A percentile compares a stretch with the other conserved stretches of the same genome.
Evolutionary conservation across 441 rosid species (phyloP).

Genomic region (Gossypium aridum): DNA sequence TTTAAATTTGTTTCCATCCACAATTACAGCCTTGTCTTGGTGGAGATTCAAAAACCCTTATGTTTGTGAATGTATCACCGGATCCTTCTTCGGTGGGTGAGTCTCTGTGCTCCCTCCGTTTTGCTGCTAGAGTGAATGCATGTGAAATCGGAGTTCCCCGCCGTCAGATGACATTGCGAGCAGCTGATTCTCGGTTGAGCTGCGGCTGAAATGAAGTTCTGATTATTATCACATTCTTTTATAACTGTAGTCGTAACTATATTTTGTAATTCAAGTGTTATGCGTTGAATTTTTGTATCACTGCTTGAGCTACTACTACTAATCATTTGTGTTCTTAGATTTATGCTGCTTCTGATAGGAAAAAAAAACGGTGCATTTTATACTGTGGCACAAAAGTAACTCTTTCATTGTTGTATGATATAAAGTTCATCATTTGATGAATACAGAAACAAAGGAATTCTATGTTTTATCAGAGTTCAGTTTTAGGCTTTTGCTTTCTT

Average conservation of each 20-base stretch:
- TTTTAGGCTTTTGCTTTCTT: background rate
- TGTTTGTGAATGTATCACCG: conserved; percentile 93
- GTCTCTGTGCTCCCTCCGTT: conserved; percentile 86
- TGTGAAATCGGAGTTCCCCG: conserved; percentile 94
- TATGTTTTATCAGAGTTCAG: conserved; percentile 3
- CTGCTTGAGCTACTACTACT: conserved; percentile 8
- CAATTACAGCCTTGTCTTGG: conserved; percentile 87
- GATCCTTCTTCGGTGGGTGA: conserved; percentile 80
- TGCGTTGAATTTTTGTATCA: background rate
- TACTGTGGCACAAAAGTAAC: background rate
- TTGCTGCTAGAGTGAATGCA: conserved; percentile 91
- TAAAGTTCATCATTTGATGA: conserved; percentile 23
- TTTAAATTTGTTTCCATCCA: background rate
- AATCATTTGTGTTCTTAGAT: conserved; percentile 20
- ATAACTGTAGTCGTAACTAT: background rate
- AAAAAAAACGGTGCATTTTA: too few relatives aligned
- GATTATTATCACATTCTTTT: background rate
- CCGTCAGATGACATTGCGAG: conserved; percentile 49
- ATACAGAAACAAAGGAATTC: conserved; percentile 1
- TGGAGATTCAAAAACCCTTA: conserved; percentile 91
- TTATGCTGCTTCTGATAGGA: background rate
- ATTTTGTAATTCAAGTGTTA: background rate
- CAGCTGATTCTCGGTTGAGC: conserved; percentile 43
- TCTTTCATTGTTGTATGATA: conserved; percentile 4
- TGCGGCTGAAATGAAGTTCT: background rate